Evolutionary conservation across 2,329 filamentous ascomycete species (phyloP), one percentile per base, ranked within the genome.

Genomic region (Paraconiothyrium sp.): DNA sequence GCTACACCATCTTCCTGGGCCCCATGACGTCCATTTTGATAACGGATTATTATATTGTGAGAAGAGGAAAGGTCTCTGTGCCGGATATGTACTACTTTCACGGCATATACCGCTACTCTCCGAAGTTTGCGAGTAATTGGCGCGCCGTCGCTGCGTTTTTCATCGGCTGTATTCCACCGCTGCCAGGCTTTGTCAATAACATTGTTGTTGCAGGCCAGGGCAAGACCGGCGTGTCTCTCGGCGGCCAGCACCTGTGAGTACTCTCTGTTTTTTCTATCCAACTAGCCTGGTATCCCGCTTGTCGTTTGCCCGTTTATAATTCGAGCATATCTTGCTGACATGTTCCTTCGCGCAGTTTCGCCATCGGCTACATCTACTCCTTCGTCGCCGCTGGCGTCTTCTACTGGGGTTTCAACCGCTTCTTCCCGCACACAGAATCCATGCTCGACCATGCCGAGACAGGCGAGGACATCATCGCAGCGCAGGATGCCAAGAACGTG

Each of bases 381-480:
- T 78, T 78, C 64, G 50, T 74, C 60, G 69, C 73, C 14, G 69
- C 76, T 7, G 73, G 74, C 13, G 49, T 78, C 32, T 76, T 78
- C 57, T 78, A 78, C 68, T 77, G 66, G 62, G 57, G 44, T 34
- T 73, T 78, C 62, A 78, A 74, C 58, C 64, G 67, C 8, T 76
- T 71, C 56, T 70, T 71, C 57, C 75, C 76, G n/a, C 88, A 91
- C 9, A 91, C 88, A 79, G 95, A 95, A 82, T 89, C 95, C 57
- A 93, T 93, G 89, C 84, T 97, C 76, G 92, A 96, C 76, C 89
- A 92, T 1, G 88, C 96, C 13, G 82, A 81, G 35, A 84, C 83
- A n/a, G 88, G 89, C 51, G 88, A 90, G 73, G 87, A 88, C 52
- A 89, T 78, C 56, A 74, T 79, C 56, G 76, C 72, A 0, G 75